Percentiles rank a stretch among this genome's conserved stretches.
phyloP scores from a whole-genome alignment of 2,329 filamentous ascomycete genomes.

The Penicillium capsulatum region DNA sequence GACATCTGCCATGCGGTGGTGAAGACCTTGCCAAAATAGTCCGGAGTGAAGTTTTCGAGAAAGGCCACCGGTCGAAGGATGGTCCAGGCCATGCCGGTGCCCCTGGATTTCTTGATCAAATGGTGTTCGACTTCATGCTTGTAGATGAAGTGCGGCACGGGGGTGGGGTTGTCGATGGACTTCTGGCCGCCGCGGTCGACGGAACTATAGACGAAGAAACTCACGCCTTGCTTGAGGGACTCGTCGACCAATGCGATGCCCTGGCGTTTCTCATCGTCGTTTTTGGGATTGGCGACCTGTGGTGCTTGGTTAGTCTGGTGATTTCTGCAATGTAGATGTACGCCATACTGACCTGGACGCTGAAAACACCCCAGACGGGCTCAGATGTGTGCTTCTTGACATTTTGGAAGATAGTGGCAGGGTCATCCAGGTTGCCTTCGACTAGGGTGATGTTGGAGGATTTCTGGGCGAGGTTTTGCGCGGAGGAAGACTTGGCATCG shows the following conservation, averaged over 20 bases:
- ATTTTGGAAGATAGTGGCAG: conserved; percentile 47
- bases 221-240: conserved; percentile 52
- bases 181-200: conserved; percentile 60
- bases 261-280: conserved; percentile 47
- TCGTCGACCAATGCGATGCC: conserved; percentile 57
- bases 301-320: not conserved
- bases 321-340: not conserved
- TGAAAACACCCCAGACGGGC: conserved; percentile 57
- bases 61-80: conserved; percentile 61
- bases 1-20: conserved; percentile 40
- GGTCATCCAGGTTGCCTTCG: conserved; percentile 55
- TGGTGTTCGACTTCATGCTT: conserved; percentile 62
- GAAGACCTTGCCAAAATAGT: conserved; percentile 49
- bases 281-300: not conserved
- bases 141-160: conserved; percentile 58
- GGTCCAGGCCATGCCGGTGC: conserved; percentile 54
- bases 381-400: conserved; percentile 34
- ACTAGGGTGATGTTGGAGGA: conserved; percentile 53
- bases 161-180: conserved; percentile 49
- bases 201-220: conserved; percentile 60
- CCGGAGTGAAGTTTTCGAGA: conserved; percentile 53
- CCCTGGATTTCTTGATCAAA: conserved; percentile 47
- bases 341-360: not conserved
- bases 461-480: conserved; percentile 47
- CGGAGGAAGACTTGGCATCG: conserved; percentile 49